phyloP scores from a whole-genome alignment of 2,329 filamentous ascomycete genomes.

The Fusarium verticillioides region DNA sequence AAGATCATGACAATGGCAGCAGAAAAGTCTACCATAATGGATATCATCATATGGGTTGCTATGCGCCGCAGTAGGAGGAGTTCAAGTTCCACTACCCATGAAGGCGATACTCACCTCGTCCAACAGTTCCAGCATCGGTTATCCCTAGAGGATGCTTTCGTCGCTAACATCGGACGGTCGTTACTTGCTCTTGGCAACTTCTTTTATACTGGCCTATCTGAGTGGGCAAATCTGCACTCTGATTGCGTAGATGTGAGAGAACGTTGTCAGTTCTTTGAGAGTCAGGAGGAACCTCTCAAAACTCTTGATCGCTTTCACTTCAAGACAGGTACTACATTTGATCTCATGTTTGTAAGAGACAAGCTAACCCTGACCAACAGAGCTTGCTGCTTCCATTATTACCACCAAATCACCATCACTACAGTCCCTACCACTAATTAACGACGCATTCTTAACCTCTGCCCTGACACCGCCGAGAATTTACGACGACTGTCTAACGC shows the following conservation, averaged over 20 bases:
- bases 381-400: conserved; percentile 15
- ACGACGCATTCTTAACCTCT: background rate
- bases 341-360: accelerated
- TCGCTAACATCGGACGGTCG: background rate
- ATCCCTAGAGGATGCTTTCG: background rate
- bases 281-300: conserved; percentile 10
- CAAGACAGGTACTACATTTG: background rate
- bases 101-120: background rate
- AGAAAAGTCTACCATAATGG: conserved; percentile 13
- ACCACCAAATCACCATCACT: background rate
- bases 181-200: conserved; percentile 7
- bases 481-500: background rate
- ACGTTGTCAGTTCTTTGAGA: conserved; percentile 4
- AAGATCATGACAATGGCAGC: conserved; percentile 16
- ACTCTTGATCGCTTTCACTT: conserved; percentile 12
- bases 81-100: background rate
- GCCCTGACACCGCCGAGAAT: background rate
- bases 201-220: conserved; percentile 14
- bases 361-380: background rate
- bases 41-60: conserved; percentile 13
- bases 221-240: background rate
- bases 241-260: background rate
- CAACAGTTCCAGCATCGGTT: conserved; percentile 12
- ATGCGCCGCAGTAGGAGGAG: conserved; percentile 7
- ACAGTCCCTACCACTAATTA: background rate